Percentiles rank a stretch among this genome's conserved stretches.
These are phyloP conservation scores for Podospora pseudopauciseta DNA, from an alignment of 495 filamentous ascomycete genomes.

Conservation along the genomic window DNA sequence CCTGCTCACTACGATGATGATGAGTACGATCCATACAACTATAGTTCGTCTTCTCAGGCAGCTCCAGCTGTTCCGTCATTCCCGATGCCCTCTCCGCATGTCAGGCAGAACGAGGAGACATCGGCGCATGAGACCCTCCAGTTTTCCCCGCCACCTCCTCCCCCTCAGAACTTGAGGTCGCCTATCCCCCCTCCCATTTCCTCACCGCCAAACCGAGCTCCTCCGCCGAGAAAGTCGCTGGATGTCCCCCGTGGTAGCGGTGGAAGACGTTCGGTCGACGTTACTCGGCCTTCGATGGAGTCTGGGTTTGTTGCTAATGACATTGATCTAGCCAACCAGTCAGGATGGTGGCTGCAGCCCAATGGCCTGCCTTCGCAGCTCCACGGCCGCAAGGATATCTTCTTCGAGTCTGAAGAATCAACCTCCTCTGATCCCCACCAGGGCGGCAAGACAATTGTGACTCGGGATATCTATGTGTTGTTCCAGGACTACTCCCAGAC, in stretches of 20 bases:
- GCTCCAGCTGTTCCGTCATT: constrained; percentile 37
- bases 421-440: constrained; percentile 55
- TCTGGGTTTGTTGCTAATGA: constrained; percentile 81
- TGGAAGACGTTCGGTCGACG: constrained; percentile 70
- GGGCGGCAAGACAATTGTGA: constrained; percentile 64
- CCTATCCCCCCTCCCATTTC: constrained; percentile 47
- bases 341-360: constrained; percentile 79
- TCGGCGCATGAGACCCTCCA: constrained; percentile 25
- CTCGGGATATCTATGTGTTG: constrained; percentile 77
- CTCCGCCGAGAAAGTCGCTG: constrained; percentile 57
- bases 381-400: constrained; percentile 77
- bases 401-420: constrained; percentile 79
- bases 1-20: constrained; percentile 52
- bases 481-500: constrained; percentile 97
- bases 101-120: constrained; percentile 27
- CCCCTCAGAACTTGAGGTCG: constrained; percentile 39
- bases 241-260: constrained; percentile 57
- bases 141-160: not conserved
- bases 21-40: constrained; percentile 73
- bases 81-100: constrained; percentile 48
- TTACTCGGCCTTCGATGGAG: constrained; percentile 57
- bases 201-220: constrained; percentile 27
- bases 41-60: constrained; percentile 45
- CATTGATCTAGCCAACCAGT: constrained; percentile 67
- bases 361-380: constrained; percentile 73